Percentiles rank a stretch among this genome's conserved stretches.
These are phyloP conservation scores for Quercus rubra DNA, from an alignment of 306 rosid species.

Conservation along the genomic window DNA sequence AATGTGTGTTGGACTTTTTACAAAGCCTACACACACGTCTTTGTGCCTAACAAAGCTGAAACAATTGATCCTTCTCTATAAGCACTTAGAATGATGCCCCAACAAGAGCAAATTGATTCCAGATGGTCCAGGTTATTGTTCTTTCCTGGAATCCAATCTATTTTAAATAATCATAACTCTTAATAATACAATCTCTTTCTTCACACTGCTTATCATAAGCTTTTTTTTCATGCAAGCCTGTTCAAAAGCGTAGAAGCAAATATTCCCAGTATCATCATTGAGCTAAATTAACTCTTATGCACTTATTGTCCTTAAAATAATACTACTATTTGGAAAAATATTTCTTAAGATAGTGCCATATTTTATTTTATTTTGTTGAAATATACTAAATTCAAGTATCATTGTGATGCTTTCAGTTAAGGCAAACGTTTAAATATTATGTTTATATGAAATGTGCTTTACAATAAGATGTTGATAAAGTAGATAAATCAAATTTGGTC, in stretches of 20 bases:
- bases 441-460: too few species aligned
- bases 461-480: too few species aligned
- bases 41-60: neutral
- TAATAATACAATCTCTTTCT: neutral
- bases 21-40: conserved; percentile 9
- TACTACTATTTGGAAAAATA: neutral
- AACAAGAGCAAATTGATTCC: neutral
- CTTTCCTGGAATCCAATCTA: neutral
- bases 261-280: neutral
- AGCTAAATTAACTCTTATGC: too few species aligned
- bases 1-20: conserved; percentile 1
- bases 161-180: neutral
- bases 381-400: too few species aligned
- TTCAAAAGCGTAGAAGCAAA: neutral
- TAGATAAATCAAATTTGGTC: too few species aligned
- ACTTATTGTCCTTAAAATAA: too few species aligned
- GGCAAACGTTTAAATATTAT: too few species aligned
- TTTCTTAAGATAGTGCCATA: neutral
- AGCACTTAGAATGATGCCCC: conserved; percentile 1
- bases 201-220: neutral
- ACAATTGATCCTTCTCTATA: conserved; percentile 1
- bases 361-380: neutral
- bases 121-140: neutral
- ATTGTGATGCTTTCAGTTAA: too few species aligned
- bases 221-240: neutral